Base-by-base conservation (phyloP, 805 yeast genomes). In the Tetrapisispora phaffii region DNA sequence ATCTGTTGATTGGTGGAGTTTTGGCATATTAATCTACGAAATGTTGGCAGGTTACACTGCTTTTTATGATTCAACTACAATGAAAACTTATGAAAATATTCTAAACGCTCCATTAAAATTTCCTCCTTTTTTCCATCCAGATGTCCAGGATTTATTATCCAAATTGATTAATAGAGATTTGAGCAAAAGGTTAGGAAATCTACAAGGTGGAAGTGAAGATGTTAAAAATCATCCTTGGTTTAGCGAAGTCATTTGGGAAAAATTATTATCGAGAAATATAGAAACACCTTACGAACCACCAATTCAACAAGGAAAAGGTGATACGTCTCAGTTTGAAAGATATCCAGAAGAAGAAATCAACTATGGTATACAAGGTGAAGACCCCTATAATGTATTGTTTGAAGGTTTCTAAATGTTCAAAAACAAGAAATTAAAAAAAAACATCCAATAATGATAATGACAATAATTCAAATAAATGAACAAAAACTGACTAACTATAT, bases 231-330 rank as follows among this genome's bases (percentile, higher is more conserved):
- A 88, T 59, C 79, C 84, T 1, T 88, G 97, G 97, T 88, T 88
- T 56, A 71, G 74, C 46, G 96, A 88, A 63, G 96, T 88, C 20
- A 80, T 85, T 13, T 88, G 97, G 97, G 95, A 86, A 47, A 82
- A 84, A 62, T 72, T 88, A 49, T 67, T 86, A 45, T 76, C 83
- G 37, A 82, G 86, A 58, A 89, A 85, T 56, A 88, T 88, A 42
- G 96, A 88, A 59, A 88, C 96, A 2, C 97, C 97, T 2, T 88
- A 88, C 60, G 96, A 88, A 65, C 97, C 97, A 3, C 95, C 95
- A 19, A 86, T 88, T 53, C 83, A 88, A 41, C 77, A 83, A 17
- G 95, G 95, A 21, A 87, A 82, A 26, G 97, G 97, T 50, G 97
- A 88, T 59, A 76, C 93, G 2, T 82, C 94, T 3, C 77, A 81